Base-by-base conservation (phyloP, 108 stramenopile genomes). In the Pseudonitzschia delicatissima region DNA sequence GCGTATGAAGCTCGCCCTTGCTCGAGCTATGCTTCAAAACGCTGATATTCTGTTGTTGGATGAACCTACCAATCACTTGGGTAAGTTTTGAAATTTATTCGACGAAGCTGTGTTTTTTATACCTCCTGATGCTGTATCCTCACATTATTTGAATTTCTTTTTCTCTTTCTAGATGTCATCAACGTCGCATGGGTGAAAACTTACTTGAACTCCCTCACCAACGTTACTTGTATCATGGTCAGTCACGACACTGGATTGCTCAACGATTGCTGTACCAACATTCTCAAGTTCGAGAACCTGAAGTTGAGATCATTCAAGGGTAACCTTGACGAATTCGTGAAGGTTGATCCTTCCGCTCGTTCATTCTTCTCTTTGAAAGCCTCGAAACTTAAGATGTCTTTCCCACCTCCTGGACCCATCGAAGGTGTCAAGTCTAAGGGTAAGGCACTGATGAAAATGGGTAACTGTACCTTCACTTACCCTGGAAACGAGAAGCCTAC, bases 121-220 rank as follows among this genome's bases (percentile, higher is more conserved):
- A n/a, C n/a, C n/a, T n/a, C n/a, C n/a, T n/a, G n/a, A n/a, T n/a
- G n/a, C n/a, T n/a, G n/a, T n/a, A n/a, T n/a, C 40, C 40, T 11
- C 40, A 15, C 13, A 42, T 42, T 15, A 1, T 0, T 15, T 42
- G 15, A 42, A 42, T 42, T 42, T 15, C 40, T 42, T 26, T 45
- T 64, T 72, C 7, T 25, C 37, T 26, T 28, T 66, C 6, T 61
- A 77, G 99, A 99, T 80, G 99, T 99, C 45, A 98, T 97, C 84
- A 98, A 98, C 78, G 98, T 99, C 59, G 97, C 97, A 23, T 99
- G 99, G 99, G 96, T 99, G 48, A 98, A 98, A 87, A 96, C 90
- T 73, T 99, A 98, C 94, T 79, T 99, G 59, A 97, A 95, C 85
- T 93, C 92, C 23, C 89, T 98, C 62, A 92, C 80, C 47, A 71